Conservation (phyloP, 805 yeast species). For the Saturnispora bothae region DNA sequence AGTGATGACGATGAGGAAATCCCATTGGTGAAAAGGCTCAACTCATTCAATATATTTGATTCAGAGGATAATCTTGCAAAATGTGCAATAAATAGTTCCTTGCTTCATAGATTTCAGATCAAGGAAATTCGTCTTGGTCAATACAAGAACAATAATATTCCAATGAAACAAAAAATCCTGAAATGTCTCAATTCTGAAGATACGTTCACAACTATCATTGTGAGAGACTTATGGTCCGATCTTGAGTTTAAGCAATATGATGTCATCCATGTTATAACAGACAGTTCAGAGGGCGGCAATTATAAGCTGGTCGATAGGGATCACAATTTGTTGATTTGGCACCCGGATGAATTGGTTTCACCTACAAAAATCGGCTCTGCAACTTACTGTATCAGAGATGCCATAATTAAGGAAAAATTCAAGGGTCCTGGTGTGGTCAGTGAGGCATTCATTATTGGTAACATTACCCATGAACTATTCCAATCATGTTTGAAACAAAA, state of each 20-base stretch:
- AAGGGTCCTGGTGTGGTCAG: slow-evolving; percentile 54
- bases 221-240: slow-evolving; percentile 53
- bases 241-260: slow-evolving; percentile 41
- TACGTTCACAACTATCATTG: slow-evolving; percentile 31
- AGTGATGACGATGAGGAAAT: slow-evolving; percentile 23
- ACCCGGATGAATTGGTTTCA: slow-evolving; percentile 74
- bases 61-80: slow-evolving; percentile 25
- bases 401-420: slow-evolving; percentile 49
- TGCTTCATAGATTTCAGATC: slow-evolving; percentile 41
- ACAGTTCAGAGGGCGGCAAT: slow-evolving; percentile 15
- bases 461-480: slow-evolving; percentile 67
- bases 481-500: slow-evolving; percentile 41
- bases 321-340: slow-evolving; percentile 57
- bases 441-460: slow-evolving; percentile 68
- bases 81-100: slow-evolving; percentile 35
- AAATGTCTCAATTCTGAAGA: slow-evolving; percentile 35
- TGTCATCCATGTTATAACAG: slow-evolving; percentile 51
- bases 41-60: slow-evolving; percentile 7
- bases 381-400: slow-evolving; percentile 59
- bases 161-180: slow-evolving; percentile 41
- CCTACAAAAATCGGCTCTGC: slow-evolving; percentile 78
- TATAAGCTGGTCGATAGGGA: slow-evolving; percentile 43
- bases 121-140: slow-evolving; percentile 22
- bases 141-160: slow-evolving; percentile 24
- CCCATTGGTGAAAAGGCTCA: slow-evolving; percentile 7